Conservation (phyloP, 768 basidiomycete species). For the Podaxis sp. region DNA sequence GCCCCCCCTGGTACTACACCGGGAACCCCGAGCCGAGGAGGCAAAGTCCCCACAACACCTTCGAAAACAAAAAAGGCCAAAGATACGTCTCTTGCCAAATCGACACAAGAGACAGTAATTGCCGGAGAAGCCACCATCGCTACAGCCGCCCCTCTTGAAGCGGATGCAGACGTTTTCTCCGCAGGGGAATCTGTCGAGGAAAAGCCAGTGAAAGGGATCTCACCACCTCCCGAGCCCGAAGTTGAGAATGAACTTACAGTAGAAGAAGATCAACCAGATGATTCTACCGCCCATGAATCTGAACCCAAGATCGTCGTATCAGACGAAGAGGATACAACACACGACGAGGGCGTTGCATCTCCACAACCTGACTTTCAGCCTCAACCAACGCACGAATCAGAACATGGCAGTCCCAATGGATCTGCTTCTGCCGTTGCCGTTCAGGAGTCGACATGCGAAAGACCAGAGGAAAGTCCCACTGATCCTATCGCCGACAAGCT, state of each 20-base stretch:
- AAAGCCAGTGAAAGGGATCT: not conserved
- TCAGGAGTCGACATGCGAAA: conserved; percentile 5
- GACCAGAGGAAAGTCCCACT: conserved; percentile 7
- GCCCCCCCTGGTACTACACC: not conserved
- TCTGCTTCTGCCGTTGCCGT: not conserved
- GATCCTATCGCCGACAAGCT: conserved; percentile 6
- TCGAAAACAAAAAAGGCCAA: conserved; percentile 10
- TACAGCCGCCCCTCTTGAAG: conserved; percentile 16
- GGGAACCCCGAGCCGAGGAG: not conserved
- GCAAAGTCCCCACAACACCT: conserved; percentile 12
- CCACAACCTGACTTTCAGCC: conserved; percentile 6
- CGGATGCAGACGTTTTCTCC: conserved; percentile 16
- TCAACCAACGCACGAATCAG: conserved; percentile 10
- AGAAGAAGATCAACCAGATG: not conserved
- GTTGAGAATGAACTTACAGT: not conserved
- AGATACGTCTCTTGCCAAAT: not conserved
- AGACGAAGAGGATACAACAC: not conserved
- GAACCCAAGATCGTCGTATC: conserved; percentile 2
- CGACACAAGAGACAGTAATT: not conserved
- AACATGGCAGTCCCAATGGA: conserved; percentile 4
- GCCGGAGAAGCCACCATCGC: conserved; percentile 19
- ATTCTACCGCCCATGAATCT: not conserved
- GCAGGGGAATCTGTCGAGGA: conserved; percentile 2
- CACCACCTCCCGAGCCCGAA: not conserved
- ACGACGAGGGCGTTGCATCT: not conserved